Evolutionary conservation across 805 yeast species (phyloP).

Genomic region (Kazachstania kunashirensis): DNA sequence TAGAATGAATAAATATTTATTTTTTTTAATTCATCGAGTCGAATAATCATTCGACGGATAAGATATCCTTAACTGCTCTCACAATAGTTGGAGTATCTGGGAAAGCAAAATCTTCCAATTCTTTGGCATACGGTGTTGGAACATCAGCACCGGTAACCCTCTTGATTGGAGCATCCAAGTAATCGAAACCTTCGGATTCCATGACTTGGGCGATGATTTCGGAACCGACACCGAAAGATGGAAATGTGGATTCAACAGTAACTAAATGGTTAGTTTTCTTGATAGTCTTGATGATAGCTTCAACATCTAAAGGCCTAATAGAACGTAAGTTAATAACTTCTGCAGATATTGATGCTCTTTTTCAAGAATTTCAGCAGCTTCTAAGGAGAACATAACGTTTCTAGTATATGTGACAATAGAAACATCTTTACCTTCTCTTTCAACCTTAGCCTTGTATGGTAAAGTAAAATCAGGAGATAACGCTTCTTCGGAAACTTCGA

Average conservation of each 20-base stretch:
- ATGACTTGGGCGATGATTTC: constrained; percentile 95
- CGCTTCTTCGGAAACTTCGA: constrained; percentile 83
- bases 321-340: constrained; percentile 95
- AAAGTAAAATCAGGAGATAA: constrained; percentile 78
- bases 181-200: constrained; percentile 98
- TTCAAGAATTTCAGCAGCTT: constrained; percentile 83
- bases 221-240: constrained; percentile 96
- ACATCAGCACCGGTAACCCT: constrained; percentile 99
- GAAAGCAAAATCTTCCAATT: constrained; percentile 96
- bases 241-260: constrained; percentile 96
- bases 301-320: constrained; percentile 91
- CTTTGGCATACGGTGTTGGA: constrained; percentile 96
- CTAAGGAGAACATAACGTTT: constrained; percentile 74
- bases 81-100: constrained; percentile 88
- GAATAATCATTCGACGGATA: constrained; percentile 44
- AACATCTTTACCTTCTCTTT: constrained; percentile 84
- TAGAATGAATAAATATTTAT: not conserved
- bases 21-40: no score
- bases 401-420: constrained; percentile 87
- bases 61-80: constrained; percentile 75
- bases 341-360: constrained; percentile 79
- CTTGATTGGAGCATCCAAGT: constrained; percentile 96
- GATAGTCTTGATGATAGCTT: constrained; percentile 73
- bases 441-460: constrained; percentile 92
- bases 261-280: constrained; percentile 95